Conservation (phyloP, 352 stramenopile genomes). For the Peronospora destructor region DNA sequence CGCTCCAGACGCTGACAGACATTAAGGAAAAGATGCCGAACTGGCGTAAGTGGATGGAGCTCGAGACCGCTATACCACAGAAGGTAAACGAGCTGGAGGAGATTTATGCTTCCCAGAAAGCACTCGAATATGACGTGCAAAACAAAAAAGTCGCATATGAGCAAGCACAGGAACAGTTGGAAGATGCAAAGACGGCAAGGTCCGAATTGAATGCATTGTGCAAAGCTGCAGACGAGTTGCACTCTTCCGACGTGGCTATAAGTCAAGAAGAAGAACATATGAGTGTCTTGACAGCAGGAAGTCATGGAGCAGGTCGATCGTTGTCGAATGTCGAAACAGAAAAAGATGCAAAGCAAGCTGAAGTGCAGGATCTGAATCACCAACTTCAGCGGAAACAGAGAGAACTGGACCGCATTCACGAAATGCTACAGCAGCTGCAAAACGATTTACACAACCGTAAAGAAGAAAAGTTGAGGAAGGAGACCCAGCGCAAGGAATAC, state of each 20-base stretch:
- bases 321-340: constrained; percentile 37
- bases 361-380: constrained; percentile 42
- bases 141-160: constrained; percentile 29
- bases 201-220: constrained; percentile 31
- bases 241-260: constrained; percentile 20
- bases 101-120: constrained; percentile 40
- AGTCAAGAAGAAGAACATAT: constrained; percentile 36
- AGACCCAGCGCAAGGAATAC: constrained; percentile 48
- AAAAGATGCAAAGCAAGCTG: constrained; percentile 43
- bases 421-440: constrained; percentile 48
- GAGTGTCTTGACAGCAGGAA: constrained; percentile 18
- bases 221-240: constrained; percentile 33
- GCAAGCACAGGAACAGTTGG: constrained; percentile 23
- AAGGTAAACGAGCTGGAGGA: constrained; percentile 43
- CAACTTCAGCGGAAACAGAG: constrained; percentile 52
- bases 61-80: constrained; percentile 42
- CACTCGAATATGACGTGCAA: constrained; percentile 46
- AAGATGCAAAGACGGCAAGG: constrained; percentile 30
- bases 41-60: constrained; percentile 53
- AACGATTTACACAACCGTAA: constrained; percentile 55
- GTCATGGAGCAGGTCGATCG: constrained; percentile 31
- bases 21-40: constrained; percentile 56
- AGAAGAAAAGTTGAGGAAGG: constrained; percentile 46
- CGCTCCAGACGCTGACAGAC: constrained; percentile 48
- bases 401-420: constrained; percentile 40